Evolutionary conservation across 2,329 filamentous ascomycete species (phyloP).

Genomic region (Cladophialophora bantiana): DNA sequence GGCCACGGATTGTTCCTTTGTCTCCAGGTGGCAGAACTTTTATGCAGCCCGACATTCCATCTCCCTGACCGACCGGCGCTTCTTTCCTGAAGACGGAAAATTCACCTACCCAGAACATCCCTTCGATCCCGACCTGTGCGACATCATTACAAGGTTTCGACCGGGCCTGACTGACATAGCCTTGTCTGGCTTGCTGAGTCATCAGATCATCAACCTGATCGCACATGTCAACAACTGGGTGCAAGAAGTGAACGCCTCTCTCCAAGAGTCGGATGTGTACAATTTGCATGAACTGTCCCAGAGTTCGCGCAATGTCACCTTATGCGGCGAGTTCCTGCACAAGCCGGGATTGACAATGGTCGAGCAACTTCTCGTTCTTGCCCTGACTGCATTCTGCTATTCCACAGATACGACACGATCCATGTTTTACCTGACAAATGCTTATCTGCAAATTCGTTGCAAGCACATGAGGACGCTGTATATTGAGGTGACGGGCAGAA

Average conservation of each 20-base stretch:
- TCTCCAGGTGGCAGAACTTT: slow-evolving; percentile 28
- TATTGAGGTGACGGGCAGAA: slow-evolving; percentile 25
- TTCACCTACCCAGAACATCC: slow-evolving; percentile 31
- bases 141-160: slow-evolving; percentile 19
- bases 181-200: slow-evolving; percentile 28
- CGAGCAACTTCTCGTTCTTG: slow-evolving; percentile 27
- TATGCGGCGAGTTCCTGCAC: slow-evolving; percentile 30
- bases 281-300: slow-evolving; percentile 20
- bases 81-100: slow-evolving; percentile 25
- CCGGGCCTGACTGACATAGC: slow-evolving; percentile 24
- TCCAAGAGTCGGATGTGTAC: slow-evolving; percentile 22
- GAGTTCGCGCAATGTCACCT: slow-evolving; percentile 24
- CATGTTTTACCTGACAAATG: slow-evolving; percentile 28
- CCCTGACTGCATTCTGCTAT: slow-evolving; percentile 28
- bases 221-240: slow-evolving; percentile 24
- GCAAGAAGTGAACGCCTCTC: slow-evolving; percentile 20
- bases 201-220: slow-evolving; percentile 29
- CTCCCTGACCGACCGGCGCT: not conserved
- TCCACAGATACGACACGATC: slow-evolving; percentile 26
- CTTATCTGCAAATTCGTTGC: slow-evolving; percentile 26
- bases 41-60: slow-evolving; percentile 26
- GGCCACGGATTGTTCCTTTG: not conserved
- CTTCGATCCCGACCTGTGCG: slow-evolving; percentile 28
- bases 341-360: slow-evolving; percentile 18
- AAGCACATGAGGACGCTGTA: slow-evolving; percentile 16